A percentile compares a stretch with the other conserved stretches of the same genome.
phyloP scores from a whole-genome alignment of 2,329 filamentous ascomycete species.

The Fusarium incarnatum region DNA sequence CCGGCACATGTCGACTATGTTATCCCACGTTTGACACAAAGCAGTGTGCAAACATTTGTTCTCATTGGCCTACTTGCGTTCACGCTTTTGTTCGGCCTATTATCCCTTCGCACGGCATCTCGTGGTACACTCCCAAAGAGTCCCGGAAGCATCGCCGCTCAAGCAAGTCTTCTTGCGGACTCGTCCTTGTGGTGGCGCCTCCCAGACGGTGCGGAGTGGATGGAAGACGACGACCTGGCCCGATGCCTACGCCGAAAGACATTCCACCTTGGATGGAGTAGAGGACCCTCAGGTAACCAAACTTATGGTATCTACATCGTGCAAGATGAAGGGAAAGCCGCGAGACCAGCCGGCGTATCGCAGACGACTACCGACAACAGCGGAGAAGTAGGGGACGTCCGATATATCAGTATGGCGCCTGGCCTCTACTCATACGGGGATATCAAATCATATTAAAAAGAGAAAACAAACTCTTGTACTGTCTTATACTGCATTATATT shows the following conservation, averaged over 20 bases:
- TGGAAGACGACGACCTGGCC: conserved; percentile 44
- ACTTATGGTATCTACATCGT: conserved; percentile 46
- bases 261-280: conserved; percentile 44
- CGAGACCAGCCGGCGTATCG: conserved; percentile 12
- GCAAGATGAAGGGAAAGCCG: conserved; percentile 44
- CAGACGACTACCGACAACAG: conserved; percentile 23
- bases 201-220: conserved; percentile 46
- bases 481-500: conserved; percentile 2
- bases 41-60: conserved; percentile 37
- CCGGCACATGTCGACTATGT: conserved; percentile 39
- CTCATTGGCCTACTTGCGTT: conserved; percentile 39
- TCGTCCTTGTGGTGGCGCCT: conserved; percentile 47
- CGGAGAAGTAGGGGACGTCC: conserved; percentile 20
- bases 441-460: conserved; percentile 37
- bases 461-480: conserved; percentile 1
- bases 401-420: conserved; percentile 46
- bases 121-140: conserved; percentile 43
- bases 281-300: conserved; percentile 27
- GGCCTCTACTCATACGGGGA: conserved; percentile 46
- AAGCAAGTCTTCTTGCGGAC: conserved; percentile 47
- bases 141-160: conserved; percentile 47
- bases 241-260: conserved; percentile 45
- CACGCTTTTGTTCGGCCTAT: conserved; percentile 36
- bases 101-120: conserved; percentile 42
- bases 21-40: conserved; percentile 40